A percentile compares a stretch with the other conserved stretches of the same genome.
Conservation (phyloP, 805 yeast genomes). For the Yarrowia hollandica region DNA sequence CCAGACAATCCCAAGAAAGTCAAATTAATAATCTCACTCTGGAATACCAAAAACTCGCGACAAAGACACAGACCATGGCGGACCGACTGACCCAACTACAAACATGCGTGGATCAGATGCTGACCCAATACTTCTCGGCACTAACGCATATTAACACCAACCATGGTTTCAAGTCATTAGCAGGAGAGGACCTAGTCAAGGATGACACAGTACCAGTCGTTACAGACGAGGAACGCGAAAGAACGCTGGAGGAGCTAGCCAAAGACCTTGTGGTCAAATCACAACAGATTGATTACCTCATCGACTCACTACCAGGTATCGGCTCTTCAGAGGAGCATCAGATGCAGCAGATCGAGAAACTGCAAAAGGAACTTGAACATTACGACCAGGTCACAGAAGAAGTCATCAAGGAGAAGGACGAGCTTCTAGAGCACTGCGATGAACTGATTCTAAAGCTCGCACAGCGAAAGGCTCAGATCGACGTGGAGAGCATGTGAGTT, state of each 20-base stretch:
- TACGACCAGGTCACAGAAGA: conserved; percentile 56
- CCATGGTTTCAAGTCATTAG: conserved; percentile 59
- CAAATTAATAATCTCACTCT: background rate
- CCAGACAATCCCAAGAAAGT: background rate
- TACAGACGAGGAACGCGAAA: conserved; percentile 41
- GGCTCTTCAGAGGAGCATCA: conserved; percentile 81
- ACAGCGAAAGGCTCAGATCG: conserved; percentile 10
- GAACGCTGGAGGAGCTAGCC: conserved; percentile 71
- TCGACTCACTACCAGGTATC: conserved; percentile 89
- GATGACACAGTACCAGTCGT: conserved; percentile 40
- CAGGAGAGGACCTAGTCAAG: conserved; percentile 58
- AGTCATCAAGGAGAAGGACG: conserved; percentile 23
- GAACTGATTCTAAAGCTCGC: conserved; percentile 25
- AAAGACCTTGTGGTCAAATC: conserved; percentile 83
- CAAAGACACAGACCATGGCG: conserved; percentile 51
- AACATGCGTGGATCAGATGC: conserved; percentile 70
- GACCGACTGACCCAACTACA: conserved; percentile 90
- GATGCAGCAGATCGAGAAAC: conserved; percentile 56
- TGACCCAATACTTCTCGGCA: conserved; percentile 43
- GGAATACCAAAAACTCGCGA: background rate
- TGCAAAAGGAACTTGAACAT: conserved; percentile 61
- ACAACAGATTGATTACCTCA: conserved; percentile 79
- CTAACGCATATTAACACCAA: conserved; percentile 61
- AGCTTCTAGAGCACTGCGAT: background rate
- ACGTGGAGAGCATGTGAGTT: conserved; percentile 2